Base-by-base conservation (phyloP, 371 early-diverging fungal genomes). In the Sporodiniella umbellata region DNA sequence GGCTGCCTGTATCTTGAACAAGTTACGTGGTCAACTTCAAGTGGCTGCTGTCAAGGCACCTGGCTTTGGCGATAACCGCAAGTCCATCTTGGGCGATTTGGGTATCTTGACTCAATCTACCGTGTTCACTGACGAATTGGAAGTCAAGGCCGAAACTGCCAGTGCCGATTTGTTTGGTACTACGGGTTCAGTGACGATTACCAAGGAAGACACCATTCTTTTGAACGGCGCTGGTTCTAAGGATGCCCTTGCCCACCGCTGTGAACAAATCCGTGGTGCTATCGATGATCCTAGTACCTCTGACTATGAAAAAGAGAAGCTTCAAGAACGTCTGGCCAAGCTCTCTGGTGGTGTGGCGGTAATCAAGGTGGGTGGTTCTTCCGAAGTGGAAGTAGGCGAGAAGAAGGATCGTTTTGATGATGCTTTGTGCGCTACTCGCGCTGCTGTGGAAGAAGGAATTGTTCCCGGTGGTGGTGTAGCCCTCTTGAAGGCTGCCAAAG, bases 1-100 rank as follows among this genome's bases (percentile, higher is more conserved):
- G 50, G 98, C 98, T 53, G 96, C 97, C 31, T 94, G 95, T 78
- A 94, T 98, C 60, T 83, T 98, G 54, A 98, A 98, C 90, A 98
- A 96, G 85, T 87, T 98, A 60, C 90, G 98, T 55, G 98, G 97
- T 37, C 96, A 97, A 77, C 75, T 98, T 59, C 91, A 90, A 71
- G 96, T 97, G 28, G 87, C 87, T 62, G 92, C 93, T 45, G 96
- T 98, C 76, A 98, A 98, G 86, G 96, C 98, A 5, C 98, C 98
- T 49, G 98, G 98, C 25, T 98, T 97, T 51, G 98, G 98, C 72
- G 98, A 98, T 78, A 97, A 98, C 90, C 92, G 98, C 73, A 96
- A 96, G 85, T 89, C 92, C 39, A 96, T 95, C 57, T 80, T 98
- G 42, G 95, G 95, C 47, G 98, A 98, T 75, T 84, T 98, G 57